Conservation (phyloP, 345 rosid genomes). For the Hypericum perforatum region DNA sequence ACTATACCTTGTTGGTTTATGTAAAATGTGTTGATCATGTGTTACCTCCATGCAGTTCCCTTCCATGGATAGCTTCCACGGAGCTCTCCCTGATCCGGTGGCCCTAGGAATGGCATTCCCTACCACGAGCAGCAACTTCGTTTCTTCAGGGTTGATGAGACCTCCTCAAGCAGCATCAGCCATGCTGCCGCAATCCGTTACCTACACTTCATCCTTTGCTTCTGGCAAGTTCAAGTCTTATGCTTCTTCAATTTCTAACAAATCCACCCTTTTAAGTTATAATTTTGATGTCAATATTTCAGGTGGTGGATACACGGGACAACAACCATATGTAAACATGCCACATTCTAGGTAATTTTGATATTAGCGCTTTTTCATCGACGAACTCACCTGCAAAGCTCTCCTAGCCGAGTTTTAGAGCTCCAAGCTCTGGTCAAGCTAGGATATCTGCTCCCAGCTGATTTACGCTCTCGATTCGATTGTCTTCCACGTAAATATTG, state of each 20-base stretch:
- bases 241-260: background rate
- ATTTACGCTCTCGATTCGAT: too few species aligned
- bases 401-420: too few species aligned
- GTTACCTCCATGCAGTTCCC: conserved; percentile 29
- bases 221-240: conserved; percentile 26
- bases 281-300: conserved; percentile 4
- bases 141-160: conserved; percentile 29
- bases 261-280: background rate
- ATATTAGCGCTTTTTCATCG: too few species aligned
- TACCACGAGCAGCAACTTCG: conserved; percentile 18
- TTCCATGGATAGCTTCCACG: conserved; percentile 32
- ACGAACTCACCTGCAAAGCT: too few species aligned
- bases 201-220: conserved; percentile 22
- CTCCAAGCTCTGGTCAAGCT: too few species aligned
- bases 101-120: conserved; percentile 19
- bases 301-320: conserved; percentile 40
- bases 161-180: conserved; percentile 25
- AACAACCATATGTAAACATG: conserved; percentile 26
- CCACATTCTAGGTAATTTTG: conserved; percentile 32
- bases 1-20: too few species aligned
- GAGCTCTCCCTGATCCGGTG: conserved; percentile 25
- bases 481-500: too few species aligned
- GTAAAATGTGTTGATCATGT: too few species aligned
- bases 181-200: conserved; percentile 20
- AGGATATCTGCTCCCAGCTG: too few species aligned